phyloP scores from a whole-genome alignment of 306 rosid species.

The Sindora glabra region DNA sequence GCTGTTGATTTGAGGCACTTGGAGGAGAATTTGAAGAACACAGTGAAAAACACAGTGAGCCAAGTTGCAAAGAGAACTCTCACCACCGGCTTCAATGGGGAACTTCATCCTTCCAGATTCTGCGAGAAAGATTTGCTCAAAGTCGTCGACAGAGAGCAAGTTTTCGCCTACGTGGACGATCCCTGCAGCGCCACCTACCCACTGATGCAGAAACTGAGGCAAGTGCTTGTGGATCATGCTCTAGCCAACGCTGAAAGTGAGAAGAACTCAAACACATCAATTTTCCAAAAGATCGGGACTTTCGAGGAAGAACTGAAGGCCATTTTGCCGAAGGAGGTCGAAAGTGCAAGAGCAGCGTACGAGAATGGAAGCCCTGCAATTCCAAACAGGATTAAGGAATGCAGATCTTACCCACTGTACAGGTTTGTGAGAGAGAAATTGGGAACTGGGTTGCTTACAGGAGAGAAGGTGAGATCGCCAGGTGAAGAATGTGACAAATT shows the following conservation, averaged over 20 bases:
- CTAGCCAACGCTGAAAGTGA: slow-evolving; percentile 45
- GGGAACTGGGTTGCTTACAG: slow-evolving; percentile 48
- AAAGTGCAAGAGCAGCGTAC: slow-evolving; percentile 39
- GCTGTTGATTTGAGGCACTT: slow-evolving; percentile 84
- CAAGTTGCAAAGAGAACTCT: slow-evolving; percentile 72
- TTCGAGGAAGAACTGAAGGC: slow-evolving; percentile 69
- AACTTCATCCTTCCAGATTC: slow-evolving; percentile 76
- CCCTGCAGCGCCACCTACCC: slow-evolving; percentile 76
- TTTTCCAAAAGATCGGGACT: slow-evolving; percentile 68
- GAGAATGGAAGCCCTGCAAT: slow-evolving; percentile 44
- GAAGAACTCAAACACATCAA: slow-evolving; percentile 56
- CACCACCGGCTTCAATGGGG: slow-evolving; percentile 59
- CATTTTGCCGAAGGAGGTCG: slow-evolving; percentile 73
- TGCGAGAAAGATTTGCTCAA: slow-evolving; percentile 78
- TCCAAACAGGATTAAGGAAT: slow-evolving; percentile 58
- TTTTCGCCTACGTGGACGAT: slow-evolving; percentile 64
- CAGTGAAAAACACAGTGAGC: slow-evolving; percentile 58
- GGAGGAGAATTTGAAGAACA: slow-evolving; percentile 75
- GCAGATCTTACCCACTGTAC: slow-evolving; percentile 83
- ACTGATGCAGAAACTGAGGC: slow-evolving; percentile 75
- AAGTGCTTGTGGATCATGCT: slow-evolving; percentile 72
- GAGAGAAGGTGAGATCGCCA: slow-evolving; percentile 58
- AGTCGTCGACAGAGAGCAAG: slow-evolving; percentile 65
- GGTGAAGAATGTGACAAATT: slow-evolving; percentile 81
- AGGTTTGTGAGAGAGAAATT: slow-evolving; percentile 68